phyloP scores from a whole-genome alignment of 495 filamentous ascomycete species.

The Mycothermus thermophilus region DNA sequence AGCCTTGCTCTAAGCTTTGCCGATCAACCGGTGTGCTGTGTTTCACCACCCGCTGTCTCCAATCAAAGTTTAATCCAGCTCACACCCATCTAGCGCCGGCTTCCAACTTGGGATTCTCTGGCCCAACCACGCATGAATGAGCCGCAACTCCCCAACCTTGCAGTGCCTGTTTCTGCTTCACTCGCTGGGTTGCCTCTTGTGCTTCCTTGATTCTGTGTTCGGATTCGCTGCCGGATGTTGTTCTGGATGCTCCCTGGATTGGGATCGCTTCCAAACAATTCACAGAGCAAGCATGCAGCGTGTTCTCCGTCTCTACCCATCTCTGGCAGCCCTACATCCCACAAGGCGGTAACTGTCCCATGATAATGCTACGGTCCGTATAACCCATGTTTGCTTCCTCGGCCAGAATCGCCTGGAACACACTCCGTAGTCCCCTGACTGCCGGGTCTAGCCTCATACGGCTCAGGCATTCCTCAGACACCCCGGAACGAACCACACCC shows the following conservation, averaged over 20 bases:
- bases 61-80: not conserved
- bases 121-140: slow-evolving; percentile 1
- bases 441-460: not conserved
- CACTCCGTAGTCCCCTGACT: not conserved
- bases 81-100: not conserved
- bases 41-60: slow-evolving; percentile 3
- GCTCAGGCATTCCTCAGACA: not conserved
- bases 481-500: not conserved
- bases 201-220: too few relatives aligned
- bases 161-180: slow-evolving; percentile 5
- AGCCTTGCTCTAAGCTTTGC: not conserved
- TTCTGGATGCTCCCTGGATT: too few relatives aligned
- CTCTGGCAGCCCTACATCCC: too few relatives aligned
- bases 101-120: too few relatives aligned
- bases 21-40: not conserved
- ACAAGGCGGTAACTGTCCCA: too few relatives aligned
- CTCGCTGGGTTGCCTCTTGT: not conserved
- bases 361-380: too few relatives aligned
- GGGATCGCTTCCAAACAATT: too few relatives aligned
- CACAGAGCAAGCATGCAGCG: too few relatives aligned
- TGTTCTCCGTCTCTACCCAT: too few relatives aligned
- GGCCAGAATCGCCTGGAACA: too few relatives aligned
- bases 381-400: too few relatives aligned
- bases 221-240: not conserved
- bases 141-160: too few relatives aligned